Conservation (phyloP, 345 rosid genomes). For the Viola odorata region DNA sequence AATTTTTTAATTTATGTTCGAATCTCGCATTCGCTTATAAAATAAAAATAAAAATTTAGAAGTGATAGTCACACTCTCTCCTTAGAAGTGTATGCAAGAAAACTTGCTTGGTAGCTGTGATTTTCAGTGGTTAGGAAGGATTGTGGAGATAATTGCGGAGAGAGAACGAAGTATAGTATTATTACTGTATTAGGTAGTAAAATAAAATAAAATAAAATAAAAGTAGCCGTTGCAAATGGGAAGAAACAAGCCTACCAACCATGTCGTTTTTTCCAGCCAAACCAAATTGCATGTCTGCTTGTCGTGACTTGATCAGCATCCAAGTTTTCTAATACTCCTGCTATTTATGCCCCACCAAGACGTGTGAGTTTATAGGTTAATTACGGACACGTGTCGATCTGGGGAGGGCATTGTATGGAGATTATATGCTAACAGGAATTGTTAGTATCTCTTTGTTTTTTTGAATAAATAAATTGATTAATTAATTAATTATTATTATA, state of each 20-base stretch:
- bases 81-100: too few relatives aligned
- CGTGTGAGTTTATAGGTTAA: background rate
- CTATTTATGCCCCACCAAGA: too few relatives aligned
- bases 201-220: too few relatives aligned
- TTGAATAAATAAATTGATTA: too few relatives aligned
- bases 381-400: conserved; percentile 3
- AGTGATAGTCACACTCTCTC: too few relatives aligned
- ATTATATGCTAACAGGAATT: background rate
- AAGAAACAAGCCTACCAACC: conserved; percentile 20
- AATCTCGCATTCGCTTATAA: too few relatives aligned
- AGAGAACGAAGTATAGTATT: conserved; percentile 8
- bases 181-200: background rate
- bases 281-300: conserved; percentile 5
- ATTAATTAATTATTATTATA: too few relatives aligned
- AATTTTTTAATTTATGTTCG: too few relatives aligned
- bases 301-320: conserved; percentile 13
- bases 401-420: background rate
- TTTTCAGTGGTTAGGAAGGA: too few relatives aligned
- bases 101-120: too few relatives aligned
- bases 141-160: conserved; percentile 16
- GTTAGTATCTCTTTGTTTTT: background rate
- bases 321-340: too few relatives aligned
- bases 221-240: conserved; percentile 18
- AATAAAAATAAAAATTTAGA: too few relatives aligned
- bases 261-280: conserved; percentile 5